Percentiles rank a stretch among this genome's conserved stretches.
Evolutionary conservation across 805 yeast genomes (phyloP).

Genomic region (Ogataea corticis): DNA sequence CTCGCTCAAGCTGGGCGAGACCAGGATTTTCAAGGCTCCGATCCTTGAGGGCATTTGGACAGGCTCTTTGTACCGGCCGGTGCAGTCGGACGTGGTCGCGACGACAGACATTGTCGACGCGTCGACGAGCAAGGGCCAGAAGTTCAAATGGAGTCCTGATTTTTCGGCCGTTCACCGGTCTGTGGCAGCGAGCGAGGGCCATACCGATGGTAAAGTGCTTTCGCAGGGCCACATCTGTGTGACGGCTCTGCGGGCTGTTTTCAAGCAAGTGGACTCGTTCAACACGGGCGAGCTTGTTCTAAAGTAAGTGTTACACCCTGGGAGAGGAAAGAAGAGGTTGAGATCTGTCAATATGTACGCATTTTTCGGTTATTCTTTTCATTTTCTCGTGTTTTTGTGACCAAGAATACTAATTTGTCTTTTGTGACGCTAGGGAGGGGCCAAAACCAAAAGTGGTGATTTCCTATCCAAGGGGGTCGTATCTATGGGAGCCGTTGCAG

Average conservation of each 20-base stretch:
- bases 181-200: slow-evolving; percentile 41
- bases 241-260: slow-evolving; percentile 73
- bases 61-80: slow-evolving; percentile 24
- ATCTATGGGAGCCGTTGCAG: slow-evolving; percentile 44
- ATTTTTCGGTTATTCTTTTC: not conserved
- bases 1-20: slow-evolving; percentile 48
- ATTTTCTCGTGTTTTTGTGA: not conserved
- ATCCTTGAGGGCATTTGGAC: slow-evolving; percentile 81
- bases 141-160: slow-evolving; percentile 83
- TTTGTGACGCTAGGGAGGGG: slow-evolving; percentile 1
- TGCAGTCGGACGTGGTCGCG: slow-evolving; percentile 12
- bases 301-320: slow-evolving; percentile 36
- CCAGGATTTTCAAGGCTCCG: slow-evolving; percentile 74
- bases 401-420: slow-evolving; percentile 2
- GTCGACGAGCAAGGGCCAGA: slow-evolving; percentile 41
- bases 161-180: slow-evolving; percentile 64
- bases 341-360: not conserved
- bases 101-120: slow-evolving; percentile 49
- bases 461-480: slow-evolving; percentile 40
- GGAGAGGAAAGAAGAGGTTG: not conserved
- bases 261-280: slow-evolving; percentile 50
- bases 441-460: slow-evolving; percentile 27
- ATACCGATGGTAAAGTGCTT: slow-evolving; percentile 72
- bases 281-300: slow-evolving; percentile 57
- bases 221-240: slow-evolving; percentile 63